These are phyloP conservation scores for Candida dubliniensis DNA, from an alignment of 1,139 yeast species.

Conservation along the genomic window DNA sequence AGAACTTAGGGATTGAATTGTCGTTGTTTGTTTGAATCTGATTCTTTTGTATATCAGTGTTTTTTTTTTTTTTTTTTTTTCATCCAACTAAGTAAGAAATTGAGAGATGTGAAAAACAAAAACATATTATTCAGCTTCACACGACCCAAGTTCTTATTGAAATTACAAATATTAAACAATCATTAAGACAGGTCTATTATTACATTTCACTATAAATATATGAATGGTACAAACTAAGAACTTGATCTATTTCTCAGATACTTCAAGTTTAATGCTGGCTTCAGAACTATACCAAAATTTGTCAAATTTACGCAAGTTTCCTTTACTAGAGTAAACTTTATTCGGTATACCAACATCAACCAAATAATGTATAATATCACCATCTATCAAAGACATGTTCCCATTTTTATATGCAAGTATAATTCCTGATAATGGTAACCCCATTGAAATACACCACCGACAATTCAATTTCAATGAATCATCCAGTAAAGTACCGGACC, in stretches of 20 bases:
- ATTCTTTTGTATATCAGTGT: neutral
- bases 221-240: no score
- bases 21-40: neutral
- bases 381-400: slow-evolving; percentile 23
- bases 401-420: slow-evolving; percentile 58
- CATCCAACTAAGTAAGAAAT: no score
- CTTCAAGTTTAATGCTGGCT: slow-evolving; percentile 27
- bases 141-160: no score
- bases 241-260: slow-evolving; percentile 11
- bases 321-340: slow-evolving; percentile 39
- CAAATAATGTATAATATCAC: slow-evolving; percentile 53
- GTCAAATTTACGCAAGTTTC: slow-evolving; percentile 45
- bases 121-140: no score
- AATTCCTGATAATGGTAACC: slow-evolving; percentile 71
- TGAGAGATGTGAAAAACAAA: no score
- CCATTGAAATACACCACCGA: slow-evolving; percentile 66
- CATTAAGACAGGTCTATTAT: no score
- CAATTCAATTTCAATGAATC: slow-evolving; percentile 34
- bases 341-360: slow-evolving; percentile 78
- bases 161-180: no score
- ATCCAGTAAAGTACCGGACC: slow-evolving; percentile 62
- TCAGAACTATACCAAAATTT: slow-evolving; percentile 46
- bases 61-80: no score
- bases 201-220: neutral
- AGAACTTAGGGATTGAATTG: neutral